Evolutionary conservation across 495 filamentous ascomycete species (phyloP), one percentile per base, ranked within the genome.

Genomic region (Trichocladium uniseriatum): DNA sequence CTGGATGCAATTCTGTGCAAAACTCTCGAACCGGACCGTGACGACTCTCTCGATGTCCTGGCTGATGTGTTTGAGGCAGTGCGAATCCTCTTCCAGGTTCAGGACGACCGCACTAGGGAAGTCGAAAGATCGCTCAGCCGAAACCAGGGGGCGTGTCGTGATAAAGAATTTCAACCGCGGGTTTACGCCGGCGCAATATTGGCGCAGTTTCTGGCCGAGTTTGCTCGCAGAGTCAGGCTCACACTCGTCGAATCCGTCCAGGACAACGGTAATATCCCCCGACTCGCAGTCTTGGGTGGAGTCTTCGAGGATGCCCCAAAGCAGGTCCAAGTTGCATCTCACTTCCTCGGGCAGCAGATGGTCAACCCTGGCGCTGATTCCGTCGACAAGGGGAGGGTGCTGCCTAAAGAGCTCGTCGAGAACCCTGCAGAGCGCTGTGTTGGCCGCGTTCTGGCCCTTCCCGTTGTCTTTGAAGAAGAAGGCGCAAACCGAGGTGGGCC

Each of bases 391-490:
- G 3, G 32, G 21, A 3, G 39, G 32, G 14, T 47, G 37, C 5
- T 20, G 22, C 11, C 38, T 45, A 36, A 58, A 58, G 1, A 58
- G 48, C 31, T 58, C 51, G 41, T 54, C 51, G 16, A 58, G 28
- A 0, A 58, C 38, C 24, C 55, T 24, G 32, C 55, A 58, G 1
- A 58, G 44, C 16, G 55, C 55, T 11, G 51, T 51, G 9, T 43
- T 46, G 36, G 55, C 51, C 14, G 45, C 39, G 31, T 54, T 58
- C 32, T 58, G 55, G 2, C 51, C 51, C 16, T 39, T 43, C 9
- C 46, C 55, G 27, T 57, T 53, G 36, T 58, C 51, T 45, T 52
- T 54, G 51, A 58, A 58, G 48, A 58, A 58, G 22, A 54, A 58
- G 6, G 51, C 34, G 18, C 55, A 58, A 0, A 54, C 51, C 0